Evolutionary conservation across 1,284 basidiomycete genomes (phyloP), one percentile per base, ranked within the genome.

Genomic region (Trichosporon faecale): DNA sequence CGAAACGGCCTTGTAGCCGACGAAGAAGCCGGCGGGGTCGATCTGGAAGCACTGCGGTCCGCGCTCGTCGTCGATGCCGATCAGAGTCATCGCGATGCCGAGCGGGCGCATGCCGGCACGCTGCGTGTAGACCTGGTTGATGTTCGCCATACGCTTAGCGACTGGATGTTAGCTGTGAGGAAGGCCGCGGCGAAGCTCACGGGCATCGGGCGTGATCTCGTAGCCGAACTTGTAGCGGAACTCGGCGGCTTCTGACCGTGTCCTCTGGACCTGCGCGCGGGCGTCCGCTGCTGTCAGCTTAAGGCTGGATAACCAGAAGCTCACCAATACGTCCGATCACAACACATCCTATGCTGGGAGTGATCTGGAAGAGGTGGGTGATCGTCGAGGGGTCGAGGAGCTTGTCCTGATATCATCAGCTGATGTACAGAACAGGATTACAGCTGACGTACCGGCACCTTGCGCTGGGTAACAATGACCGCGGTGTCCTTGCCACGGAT

Each of bases 81-180:
- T 95, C 74, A 99, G 85, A 74, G 98, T 93, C 95, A 98, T 98
- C 3, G 93, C 94, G 72, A 99, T 97, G 64, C 97, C 97, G 33
- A 98, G 86, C 5, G 97, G 97, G 67, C 97, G 89, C 95, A 99
- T 99, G 61, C 90, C 97, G 0, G 97, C 97, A 73, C 93, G 89
- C 85, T 98, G 96, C 0, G 96, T 99, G 85, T 98, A 97, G 1
- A 99, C 96, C 85, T 99, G 97, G 84, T 99, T 99, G 84, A 99
- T 94, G 84, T 98, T 98, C 46, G 97, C 96, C 82, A 99, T 86
- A 65, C 97, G 88, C 79, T 95, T 91, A 40, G 97, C 93, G 57
- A 99, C 83, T 84, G 73, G 0, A 23, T 55, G 60, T 67, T 25
- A 74, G 70, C 64, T 23, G 31, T 27, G n/a, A n/a, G 65, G 14